Percentiles rank a stretch among this genome's conserved stretches.
Conservation (phyloP, 1,284 basidiomycete species). For the Chalciporus piperatoides region DNA sequence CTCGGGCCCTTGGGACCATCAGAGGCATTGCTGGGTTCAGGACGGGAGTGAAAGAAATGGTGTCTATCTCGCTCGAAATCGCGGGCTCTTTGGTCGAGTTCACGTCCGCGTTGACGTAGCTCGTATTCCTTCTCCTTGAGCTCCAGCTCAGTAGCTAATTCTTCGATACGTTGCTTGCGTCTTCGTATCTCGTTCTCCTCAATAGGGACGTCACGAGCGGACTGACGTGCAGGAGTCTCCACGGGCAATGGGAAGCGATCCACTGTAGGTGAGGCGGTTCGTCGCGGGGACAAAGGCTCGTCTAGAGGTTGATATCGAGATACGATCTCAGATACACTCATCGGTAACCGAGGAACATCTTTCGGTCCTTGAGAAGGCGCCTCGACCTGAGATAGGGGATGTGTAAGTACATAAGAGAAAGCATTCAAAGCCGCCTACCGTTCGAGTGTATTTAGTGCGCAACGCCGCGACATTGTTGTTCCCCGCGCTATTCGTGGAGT, state of each 20-base stretch:
- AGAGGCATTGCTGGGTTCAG: conserved; percentile 17
- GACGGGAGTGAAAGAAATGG: conserved; percentile 35
- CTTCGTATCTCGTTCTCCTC: conserved; percentile 35
- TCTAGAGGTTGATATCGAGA: conserved; percentile 53
- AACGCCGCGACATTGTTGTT: conserved; percentile 68
- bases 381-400: conserved; percentile 39
- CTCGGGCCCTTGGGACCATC: conserved; percentile 30
- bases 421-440: conserved; percentile 39
- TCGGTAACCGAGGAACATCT: conserved; percentile 57
- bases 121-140: conserved; percentile 52
- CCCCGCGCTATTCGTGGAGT: conserved; percentile 50
- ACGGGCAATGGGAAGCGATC: conserved; percentile 22
- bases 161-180: conserved; percentile 47
- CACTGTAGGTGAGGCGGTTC: conserved; percentile 30
- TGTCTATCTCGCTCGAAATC: conserved; percentile 54
- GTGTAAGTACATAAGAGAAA: conserved; percentile 6
- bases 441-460: conserved; percentile 56
- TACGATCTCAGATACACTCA: conserved; percentile 65
- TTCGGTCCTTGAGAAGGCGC: conserved; percentile 53
- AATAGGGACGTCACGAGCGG: conserved; percentile 13
- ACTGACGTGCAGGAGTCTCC: conserved; percentile 16
- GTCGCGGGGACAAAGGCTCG: conserved; percentile 35
- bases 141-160: conserved; percentile 49
- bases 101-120: conserved; percentile 54
- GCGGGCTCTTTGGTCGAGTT: conserved; percentile 48